Evolutionary conservation across 2,329 filamentous ascomycete species (phyloP).

Genomic region (Neopestalotiopsis sp.): DNA sequence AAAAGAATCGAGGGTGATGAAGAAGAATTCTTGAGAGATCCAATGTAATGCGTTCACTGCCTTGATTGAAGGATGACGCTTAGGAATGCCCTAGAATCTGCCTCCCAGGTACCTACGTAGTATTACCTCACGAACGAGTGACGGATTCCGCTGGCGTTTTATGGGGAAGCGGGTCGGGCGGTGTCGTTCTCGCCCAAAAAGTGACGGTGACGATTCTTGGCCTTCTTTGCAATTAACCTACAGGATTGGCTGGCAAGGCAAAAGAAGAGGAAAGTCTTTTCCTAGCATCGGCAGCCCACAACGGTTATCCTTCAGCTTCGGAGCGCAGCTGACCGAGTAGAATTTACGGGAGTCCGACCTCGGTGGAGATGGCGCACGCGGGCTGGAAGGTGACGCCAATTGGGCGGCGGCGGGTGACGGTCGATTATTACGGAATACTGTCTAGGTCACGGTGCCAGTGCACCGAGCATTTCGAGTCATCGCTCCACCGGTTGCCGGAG

Average conservation of each 20-base stretch:
- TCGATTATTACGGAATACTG: background rate
- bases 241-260: background rate
- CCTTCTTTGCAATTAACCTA: background rate
- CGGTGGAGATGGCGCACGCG: constrained; percentile 1
- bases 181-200: no score
- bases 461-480: background rate
- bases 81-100: background rate
- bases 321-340: background rate
- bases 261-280: background rate
- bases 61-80: background rate
- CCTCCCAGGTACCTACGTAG: background rate
- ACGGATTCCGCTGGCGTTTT: constrained; percentile 2
- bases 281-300: background rate
- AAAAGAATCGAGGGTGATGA: background rate
- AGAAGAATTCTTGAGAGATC: background rate
- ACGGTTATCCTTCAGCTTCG: background rate
- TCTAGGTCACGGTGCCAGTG: background rate
- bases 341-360: background rate
- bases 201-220: background rate
- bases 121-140: constrained; percentile 6
- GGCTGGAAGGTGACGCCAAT: background rate
- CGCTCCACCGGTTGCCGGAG: background rate
- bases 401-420: background rate
- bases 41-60: background rate
- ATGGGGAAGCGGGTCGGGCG: constrained; percentile 9